These are phyloP conservation scores for Quercus gilva DNA, from an alignment of 306 rosid species.

Conservation along the genomic window DNA sequence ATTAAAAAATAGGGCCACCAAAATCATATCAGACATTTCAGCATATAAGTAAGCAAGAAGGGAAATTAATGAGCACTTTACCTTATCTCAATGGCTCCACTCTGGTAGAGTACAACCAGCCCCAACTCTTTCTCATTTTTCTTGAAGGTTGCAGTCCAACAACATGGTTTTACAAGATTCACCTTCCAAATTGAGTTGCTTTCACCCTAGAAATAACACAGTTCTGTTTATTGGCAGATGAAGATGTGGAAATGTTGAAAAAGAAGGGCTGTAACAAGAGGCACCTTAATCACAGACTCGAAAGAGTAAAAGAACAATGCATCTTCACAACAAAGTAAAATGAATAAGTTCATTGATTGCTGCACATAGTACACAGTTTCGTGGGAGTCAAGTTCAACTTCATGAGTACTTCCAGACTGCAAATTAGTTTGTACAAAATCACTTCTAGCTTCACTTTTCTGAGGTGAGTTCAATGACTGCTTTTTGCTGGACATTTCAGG, in stretches of 20 bases:
- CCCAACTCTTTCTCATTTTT: conserved; percentile 61
- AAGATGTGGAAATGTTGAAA: conserved; percentile 18
- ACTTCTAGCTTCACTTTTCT: conserved; percentile 29
- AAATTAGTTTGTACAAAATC: conserved; percentile 27
- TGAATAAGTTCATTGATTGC: conserved; percentile 33
- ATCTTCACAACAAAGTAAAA: conserved; percentile 71
- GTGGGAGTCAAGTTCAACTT: conserved; percentile 34
- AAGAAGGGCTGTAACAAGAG: conserved; percentile 18
- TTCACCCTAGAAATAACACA: conserved; percentile 49
- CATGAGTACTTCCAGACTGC: conserved; percentile 44
- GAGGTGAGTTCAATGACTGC: conserved; percentile 27
- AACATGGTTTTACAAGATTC: conserved; percentile 56
- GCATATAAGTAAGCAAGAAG: conserved; percentile 9
- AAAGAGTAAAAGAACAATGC: conserved; percentile 54
- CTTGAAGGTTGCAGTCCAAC: conserved; percentile 70
- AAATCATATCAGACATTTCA: background rate
- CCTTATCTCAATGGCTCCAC: conserved; percentile 86
- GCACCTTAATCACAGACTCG: conserved; percentile 65
- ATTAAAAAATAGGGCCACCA: conserved; percentile 3
- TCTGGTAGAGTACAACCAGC: conserved; percentile 59
- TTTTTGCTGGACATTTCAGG: conserved; percentile 44
- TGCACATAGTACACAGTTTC: conserved; percentile 32
- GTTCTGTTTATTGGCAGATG: conserved; percentile 28
- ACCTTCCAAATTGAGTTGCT: conserved; percentile 48
- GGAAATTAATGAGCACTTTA: conserved; percentile 29